These are phyloP conservation scores for Zymoseptoria crescenta DNA, from an alignment of 2,329 filamentous ascomycete genomes.

Conservation along the genomic window DNA sequence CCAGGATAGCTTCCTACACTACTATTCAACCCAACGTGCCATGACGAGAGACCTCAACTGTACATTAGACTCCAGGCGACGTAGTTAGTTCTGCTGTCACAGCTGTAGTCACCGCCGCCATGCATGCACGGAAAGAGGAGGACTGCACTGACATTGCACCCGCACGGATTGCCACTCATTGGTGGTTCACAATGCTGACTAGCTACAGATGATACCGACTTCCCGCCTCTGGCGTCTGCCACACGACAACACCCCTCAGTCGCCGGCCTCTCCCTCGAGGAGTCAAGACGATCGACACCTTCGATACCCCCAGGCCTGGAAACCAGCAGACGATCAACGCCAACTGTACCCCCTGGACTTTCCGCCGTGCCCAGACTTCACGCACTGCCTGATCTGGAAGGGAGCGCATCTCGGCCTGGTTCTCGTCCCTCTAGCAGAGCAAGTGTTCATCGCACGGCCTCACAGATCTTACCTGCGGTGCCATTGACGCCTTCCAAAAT, in stretches of 20 bases:
- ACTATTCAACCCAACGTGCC: slow-evolving; percentile 13
- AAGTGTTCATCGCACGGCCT: slow-evolving; percentile 24
- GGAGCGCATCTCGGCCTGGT: slow-evolving; percentile 20
- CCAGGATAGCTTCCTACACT: slow-evolving; percentile 15
- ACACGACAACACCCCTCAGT: slow-evolving; percentile 21
- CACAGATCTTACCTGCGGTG: slow-evolving; percentile 32
- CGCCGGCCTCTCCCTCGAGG: slow-evolving; percentile 20
- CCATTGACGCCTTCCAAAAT: slow-evolving; percentile 34
- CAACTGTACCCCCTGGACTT: slow-evolving; percentile 40
- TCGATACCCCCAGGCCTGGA: slow-evolving; percentile 32
- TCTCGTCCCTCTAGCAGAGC: slow-evolving; percentile 30
- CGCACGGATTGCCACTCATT: neutral
- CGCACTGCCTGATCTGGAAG: slow-evolving; percentile 22
- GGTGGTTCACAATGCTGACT: slow-evolving; percentile 10
- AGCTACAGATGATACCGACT: slow-evolving; percentile 23
- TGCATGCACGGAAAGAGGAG: slow-evolving; percentile 19
- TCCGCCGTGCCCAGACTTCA: slow-evolving; percentile 18
- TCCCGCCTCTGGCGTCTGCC: slow-evolving; percentile 18
- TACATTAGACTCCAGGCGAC: slow-evolving; percentile 10
- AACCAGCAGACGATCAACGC: slow-evolving; percentile 35
- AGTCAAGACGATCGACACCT: slow-evolving; percentile 28
- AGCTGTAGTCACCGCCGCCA: slow-evolving; percentile 11
- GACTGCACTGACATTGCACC: slow-evolving; percentile 1
- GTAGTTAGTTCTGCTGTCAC: slow-evolving; percentile 2
- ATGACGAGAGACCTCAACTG: slow-evolving; percentile 20